A percentile compares a stretch with the other conserved stretches of the same genome.
Conservation (phyloP, 2,329 filamentous ascomycete species). For the Paradendryphiella salina region DNA sequence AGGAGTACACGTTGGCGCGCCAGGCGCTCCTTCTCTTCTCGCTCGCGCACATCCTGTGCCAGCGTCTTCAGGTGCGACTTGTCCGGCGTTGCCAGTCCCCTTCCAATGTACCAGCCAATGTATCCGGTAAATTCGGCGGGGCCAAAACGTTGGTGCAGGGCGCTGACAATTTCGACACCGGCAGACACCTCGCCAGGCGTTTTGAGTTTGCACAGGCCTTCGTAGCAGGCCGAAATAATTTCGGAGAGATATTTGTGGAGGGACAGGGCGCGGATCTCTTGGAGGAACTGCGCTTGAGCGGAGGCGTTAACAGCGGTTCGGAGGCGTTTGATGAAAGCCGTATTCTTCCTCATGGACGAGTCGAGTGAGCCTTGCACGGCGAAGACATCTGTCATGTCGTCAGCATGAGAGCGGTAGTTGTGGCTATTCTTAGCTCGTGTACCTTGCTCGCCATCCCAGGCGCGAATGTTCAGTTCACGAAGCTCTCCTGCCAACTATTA, state of each 20-base stretch:
- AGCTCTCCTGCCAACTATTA: constrained; percentile 70
- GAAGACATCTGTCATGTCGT: constrained; percentile 67
- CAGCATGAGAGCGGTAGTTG: constrained; percentile 15
- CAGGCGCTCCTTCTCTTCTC: constrained; percentile 93
- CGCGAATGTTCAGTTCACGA: constrained; percentile 81
- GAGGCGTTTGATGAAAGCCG: constrained; percentile 93
- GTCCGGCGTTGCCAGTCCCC: constrained; percentile 88
- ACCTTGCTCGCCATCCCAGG: constrained; percentile 91
- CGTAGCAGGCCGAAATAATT: constrained; percentile 93
- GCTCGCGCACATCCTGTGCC: constrained; percentile 79
- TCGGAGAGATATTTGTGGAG: constrained; percentile 96
- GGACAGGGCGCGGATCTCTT: constrained; percentile 87
- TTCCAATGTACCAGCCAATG: constrained; percentile 88
- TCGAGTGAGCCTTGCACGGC: constrained; percentile 78
- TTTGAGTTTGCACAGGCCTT: constrained; percentile 90
- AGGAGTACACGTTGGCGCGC: constrained; percentile 82
- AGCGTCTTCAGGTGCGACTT: constrained; percentile 79
- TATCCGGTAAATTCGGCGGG: constrained; percentile 87
- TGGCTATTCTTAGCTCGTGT: constrained; percentile 28
- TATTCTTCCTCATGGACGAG: constrained; percentile 97
- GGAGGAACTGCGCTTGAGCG: constrained; percentile 79
- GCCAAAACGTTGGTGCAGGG: constrained; percentile 93
- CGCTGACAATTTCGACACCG: constrained; percentile 89
- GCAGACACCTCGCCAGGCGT: constrained; percentile 88
- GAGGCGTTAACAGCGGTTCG: constrained; percentile 84